Percentiles rank a stretch among this genome's conserved stretches.
These are phyloP conservation scores for Debaryomyces subglobosus DNA, from an alignment of 1,139 yeast species.

Conservation along the genomic window DNA sequence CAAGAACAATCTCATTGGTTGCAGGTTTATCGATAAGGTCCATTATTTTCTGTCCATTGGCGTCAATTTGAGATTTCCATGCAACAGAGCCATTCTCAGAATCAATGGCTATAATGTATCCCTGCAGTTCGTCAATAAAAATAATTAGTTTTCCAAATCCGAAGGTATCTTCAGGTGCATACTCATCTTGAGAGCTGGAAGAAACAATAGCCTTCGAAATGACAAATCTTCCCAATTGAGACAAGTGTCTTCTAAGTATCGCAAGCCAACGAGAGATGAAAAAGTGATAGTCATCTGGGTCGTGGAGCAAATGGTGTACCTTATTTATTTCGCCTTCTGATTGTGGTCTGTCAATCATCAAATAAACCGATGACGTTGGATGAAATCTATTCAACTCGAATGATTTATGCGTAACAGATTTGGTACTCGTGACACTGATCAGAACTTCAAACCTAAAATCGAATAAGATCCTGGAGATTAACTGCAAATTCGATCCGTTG, in stretches of 20 bases:
- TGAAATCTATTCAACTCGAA: slow-evolving; percentile 8
- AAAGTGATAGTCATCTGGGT: slow-evolving; percentile 29
- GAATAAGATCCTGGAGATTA: background rate
- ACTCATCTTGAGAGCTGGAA: background rate
- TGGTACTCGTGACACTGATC: background rate
- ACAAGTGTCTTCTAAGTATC: slow-evolving; percentile 38
- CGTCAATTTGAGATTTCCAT: slow-evolving; percentile 27
- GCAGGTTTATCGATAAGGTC: slow-evolving; percentile 19
- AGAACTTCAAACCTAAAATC: background rate
- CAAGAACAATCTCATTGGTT: slow-evolving; percentile 24
- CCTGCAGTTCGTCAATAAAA: slow-evolving; percentile 26
- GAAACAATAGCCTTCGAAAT: slow-evolving; percentile 15
- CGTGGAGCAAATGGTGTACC: slow-evolving; percentile 32
- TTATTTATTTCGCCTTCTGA: slow-evolving; percentile 31
- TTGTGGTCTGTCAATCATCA: slow-evolving; percentile 35
- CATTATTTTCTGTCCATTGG: slow-evolving; percentile 15
- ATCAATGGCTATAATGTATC: slow-evolving; percentile 32
- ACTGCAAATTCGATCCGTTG: background rate
- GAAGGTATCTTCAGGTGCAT: slow-evolving; percentile 16
- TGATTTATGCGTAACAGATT: slow-evolving; percentile 7
- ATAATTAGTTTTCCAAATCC: slow-evolving; percentile 41
- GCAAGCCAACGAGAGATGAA: slow-evolving; percentile 32
- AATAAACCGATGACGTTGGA: slow-evolving; percentile 12
- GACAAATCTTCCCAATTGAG: slow-evolving; percentile 35
- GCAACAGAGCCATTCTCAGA: slow-evolving; percentile 30